Evolutionary conservation across 1,139 yeast species (phyloP).

Genomic region (Arxiozyma heterogenica): DNA sequence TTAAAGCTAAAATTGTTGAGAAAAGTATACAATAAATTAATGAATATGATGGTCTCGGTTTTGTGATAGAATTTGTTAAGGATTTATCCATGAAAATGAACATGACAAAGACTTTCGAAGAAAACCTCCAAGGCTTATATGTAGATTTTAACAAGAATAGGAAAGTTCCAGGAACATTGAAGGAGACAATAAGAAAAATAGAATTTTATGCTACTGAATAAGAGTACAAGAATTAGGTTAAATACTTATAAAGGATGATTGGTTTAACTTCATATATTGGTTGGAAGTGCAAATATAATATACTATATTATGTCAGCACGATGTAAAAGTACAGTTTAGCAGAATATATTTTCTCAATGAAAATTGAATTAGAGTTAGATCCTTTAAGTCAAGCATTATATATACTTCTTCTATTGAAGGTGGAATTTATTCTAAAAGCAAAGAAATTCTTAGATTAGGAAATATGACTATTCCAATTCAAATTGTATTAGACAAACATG

Average conservation of each 20-base stretch:
- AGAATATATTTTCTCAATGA: background rate
- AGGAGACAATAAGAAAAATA: background rate
- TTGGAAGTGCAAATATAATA: conserved; percentile 3
- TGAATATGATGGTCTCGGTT: background rate
- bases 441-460: background rate
- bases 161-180: background rate
- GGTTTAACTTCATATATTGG: conserved; percentile 7
- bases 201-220: background rate
- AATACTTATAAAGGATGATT: conserved; percentile 3
- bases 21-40: background rate
- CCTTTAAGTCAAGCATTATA: background rate
- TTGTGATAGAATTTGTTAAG: background rate
- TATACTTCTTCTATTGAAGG: conserved; percentile 4
- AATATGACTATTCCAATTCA: background rate
- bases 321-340: background rate
- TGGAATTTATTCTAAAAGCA: background rate
- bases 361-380: conserved; percentile 1
- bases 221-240: conserved; percentile 4
- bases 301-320: conserved; percentile 5
- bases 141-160: background rate
- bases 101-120: background rate
- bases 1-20: background rate
- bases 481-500: background rate
- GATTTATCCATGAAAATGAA: background rate
- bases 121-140: background rate